A percentile compares a stretch with the other conserved stretches of the same genome.
These are phyloP conservation scores for Saxophila tyrrhenica DNA, from an alignment of 495 filamentous ascomycete species.

Conservation along the genomic window DNA sequence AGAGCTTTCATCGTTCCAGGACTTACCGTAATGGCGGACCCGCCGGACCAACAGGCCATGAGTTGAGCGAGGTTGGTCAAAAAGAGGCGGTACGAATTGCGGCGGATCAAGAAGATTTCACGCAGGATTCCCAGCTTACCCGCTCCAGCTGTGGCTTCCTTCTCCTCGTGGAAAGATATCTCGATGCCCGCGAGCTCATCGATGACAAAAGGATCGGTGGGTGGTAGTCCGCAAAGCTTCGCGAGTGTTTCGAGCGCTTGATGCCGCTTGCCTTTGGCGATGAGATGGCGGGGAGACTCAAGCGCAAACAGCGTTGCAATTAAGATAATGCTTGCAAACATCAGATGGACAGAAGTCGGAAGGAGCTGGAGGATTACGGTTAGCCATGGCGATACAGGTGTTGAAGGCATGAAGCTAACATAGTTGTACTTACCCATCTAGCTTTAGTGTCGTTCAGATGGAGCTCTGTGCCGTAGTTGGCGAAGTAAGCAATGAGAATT, in stretches of 20 bases:
- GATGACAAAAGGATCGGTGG: conserved; percentile 32
- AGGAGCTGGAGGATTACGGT: conserved; percentile 31
- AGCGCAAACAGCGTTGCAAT: conserved; percentile 51
- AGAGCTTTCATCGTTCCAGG: too few species aligned
- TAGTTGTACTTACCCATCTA: conserved; percentile 33
- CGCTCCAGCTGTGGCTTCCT: conserved; percentile 44
- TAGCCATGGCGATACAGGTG: background rate
- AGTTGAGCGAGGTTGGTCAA: conserved; percentile 46
- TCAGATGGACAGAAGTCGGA: conserved; percentile 60
- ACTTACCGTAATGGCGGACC: conserved; percentile 53
- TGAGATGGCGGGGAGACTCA: conserved; percentile 49
- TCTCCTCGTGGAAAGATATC: conserved; percentile 33
- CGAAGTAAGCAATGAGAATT: conserved; percentile 44
- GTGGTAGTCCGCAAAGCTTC: background rate
- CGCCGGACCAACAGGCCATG: conserved; percentile 54
- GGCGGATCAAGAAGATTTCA: conserved; percentile 43
- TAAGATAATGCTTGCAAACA: conserved; percentile 59
- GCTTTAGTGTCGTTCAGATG: conserved; percentile 45
- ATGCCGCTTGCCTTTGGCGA: conserved; percentile 38
- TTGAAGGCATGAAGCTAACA: too few species aligned
- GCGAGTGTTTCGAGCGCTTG: background rate
- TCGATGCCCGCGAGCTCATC: conserved; percentile 37
- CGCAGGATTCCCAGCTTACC: conserved; percentile 43
- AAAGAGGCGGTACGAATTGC: conserved; percentile 51
- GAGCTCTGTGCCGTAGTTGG: conserved; percentile 3